These are phyloP conservation scores for Herpotrichia juniperi DNA, from an alignment of 2,329 filamentous ascomycete genomes.

Conservation along the genomic window DNA sequence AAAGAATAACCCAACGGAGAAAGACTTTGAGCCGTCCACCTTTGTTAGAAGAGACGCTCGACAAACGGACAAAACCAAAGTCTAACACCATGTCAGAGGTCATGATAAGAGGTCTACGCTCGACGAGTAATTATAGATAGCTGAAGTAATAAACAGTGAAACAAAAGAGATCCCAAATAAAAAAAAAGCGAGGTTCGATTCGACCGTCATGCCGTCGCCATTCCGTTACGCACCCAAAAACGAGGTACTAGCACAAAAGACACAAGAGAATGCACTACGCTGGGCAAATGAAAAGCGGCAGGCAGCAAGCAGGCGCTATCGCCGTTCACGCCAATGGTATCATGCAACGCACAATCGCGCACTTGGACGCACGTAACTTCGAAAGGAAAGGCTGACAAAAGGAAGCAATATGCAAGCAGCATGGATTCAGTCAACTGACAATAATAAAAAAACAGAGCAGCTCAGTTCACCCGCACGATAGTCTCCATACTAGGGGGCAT, in stretches of 20 bases:
- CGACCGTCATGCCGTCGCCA: constrained; percentile 1
- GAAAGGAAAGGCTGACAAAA: neutral
- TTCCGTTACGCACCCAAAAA: neutral
- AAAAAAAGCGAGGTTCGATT: no score
- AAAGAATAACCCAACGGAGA: no score
- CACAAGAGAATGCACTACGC: neutral
- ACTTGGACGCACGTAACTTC: neutral
- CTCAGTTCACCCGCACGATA: constrained; percentile 37
- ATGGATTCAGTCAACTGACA: no score
- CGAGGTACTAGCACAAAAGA: neutral
- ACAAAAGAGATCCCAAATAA: neutral
- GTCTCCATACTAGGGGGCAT: constrained; percentile 39
- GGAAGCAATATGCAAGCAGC: neutral
- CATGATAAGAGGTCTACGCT: neutral
- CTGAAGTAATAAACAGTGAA: neutral
- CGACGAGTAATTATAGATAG: neutral
- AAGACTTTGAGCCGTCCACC: no score
- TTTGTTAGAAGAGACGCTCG: no score
- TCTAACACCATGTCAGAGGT: neutral
- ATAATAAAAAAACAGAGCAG: no score
- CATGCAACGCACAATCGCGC: constrained; percentile 4
- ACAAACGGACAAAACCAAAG: neutral
- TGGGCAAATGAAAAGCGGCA: neutral
- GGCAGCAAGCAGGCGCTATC: neutral
- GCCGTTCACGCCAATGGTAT: constrained; percentile 1